Evolutionary conservation across 1,284 basidiomycete species (phyloP).

Genomic region (Hemileia vastatrix): DNA sequence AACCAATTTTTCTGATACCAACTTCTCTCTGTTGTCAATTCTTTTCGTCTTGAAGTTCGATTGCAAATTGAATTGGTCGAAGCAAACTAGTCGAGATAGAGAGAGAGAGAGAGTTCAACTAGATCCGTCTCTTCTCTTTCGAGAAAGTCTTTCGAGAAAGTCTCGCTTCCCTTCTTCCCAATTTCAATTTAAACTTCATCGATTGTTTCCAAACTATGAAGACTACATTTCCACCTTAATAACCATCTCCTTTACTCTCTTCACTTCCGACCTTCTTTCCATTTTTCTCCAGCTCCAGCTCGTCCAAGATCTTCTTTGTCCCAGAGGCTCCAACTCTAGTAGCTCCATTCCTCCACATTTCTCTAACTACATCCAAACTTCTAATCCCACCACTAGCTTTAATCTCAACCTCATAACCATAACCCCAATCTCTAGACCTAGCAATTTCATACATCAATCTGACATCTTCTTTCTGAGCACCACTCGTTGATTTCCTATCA

Average conservation of each 20-base stretch:
- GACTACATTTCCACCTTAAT: background rate
- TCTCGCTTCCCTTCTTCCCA: no score
- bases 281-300: conserved; percentile 14
- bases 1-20: no score
- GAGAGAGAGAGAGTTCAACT: no score
- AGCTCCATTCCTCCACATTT: conserved; percentile 34
- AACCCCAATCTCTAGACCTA: conserved; percentile 15
- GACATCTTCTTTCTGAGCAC: conserved; percentile 32
- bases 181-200: no score
- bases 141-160: no score
- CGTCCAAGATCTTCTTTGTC: conserved; percentile 33
- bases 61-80: no score
- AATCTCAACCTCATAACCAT: conserved; percentile 27
- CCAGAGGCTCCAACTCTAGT: conserved; percentile 34
- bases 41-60: no score
- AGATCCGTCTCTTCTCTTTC: no score
- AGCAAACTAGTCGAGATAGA: no score
- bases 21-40: no score
- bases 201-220: no score
- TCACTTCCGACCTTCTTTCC: background rate
- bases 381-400: conserved; percentile 37
- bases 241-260: background rate
- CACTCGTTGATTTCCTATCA: conserved; percentile 19
- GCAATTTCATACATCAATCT: conserved; percentile 35
- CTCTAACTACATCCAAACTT: conserved; percentile 25